Evolutionary conservation across 2,329 filamentous ascomycete genomes (phyloP), one percentile per base, ranked within the genome.

Genomic region (Xylariaceae sp.): DNA sequence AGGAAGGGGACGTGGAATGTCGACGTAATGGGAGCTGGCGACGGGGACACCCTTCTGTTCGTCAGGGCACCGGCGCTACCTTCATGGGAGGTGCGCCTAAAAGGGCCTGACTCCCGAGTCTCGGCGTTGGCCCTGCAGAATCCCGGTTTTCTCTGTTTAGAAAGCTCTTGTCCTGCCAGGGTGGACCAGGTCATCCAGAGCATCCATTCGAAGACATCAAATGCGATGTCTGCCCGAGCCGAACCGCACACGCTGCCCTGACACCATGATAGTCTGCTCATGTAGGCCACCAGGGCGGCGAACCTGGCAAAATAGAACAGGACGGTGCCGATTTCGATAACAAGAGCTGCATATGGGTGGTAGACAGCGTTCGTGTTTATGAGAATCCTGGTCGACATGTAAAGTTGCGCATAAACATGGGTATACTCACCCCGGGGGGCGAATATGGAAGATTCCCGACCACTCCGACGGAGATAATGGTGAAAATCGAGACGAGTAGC

Each of bases 271-370:
- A 81, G 63, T 36, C 63, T 62, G 54, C 67, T 63, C 47, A 81
- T 68, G 60, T 78, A 80, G 46, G 73, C 67, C 30, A 73, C 65
- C 14, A 80, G 66, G 8, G 73, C 73, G 50, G 78, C 67, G 61
- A 80, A 80, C 40, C 75, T 76, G 14, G 68, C 64, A 56, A 81
- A 74, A 62, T 76, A 78, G 54, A 80, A 71, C 40, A 78, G 46
- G 4, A 68, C 62, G 55, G 78, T 80, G 50, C 66, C 38, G 23
- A 63, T 52, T 50, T 80, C 76, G 43, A 78, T 47, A 17, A 59
- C 64, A 23, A 80, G 54, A 29, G 67, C 62, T 9, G 61, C 65
- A 47, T 69, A 71, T 19, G 73, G 68, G 54, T 75, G 67, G 23
- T 68, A 67, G 27, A 63, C 64, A 69, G n/a, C n/a, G n/a, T n/a